Conservation (phyloP, 1,139 yeast genomes). For the Suhomyces yuchorum region DNA sequence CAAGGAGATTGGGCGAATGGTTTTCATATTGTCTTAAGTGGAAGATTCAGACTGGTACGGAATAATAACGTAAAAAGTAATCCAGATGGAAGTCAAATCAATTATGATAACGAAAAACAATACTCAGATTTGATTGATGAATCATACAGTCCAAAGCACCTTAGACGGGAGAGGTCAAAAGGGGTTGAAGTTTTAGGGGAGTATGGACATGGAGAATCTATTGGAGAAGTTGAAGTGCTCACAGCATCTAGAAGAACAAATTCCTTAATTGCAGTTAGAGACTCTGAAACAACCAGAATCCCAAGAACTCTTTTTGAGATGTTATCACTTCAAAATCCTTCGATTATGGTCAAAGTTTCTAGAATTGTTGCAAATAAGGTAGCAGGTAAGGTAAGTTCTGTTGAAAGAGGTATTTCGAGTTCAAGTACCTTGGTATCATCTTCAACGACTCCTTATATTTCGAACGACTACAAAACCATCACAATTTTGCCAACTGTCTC, state of each 20-base stretch:
- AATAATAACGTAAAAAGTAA: slow-evolving; percentile 20
- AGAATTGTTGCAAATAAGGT: slow-evolving; percentile 82
- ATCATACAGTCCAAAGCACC: slow-evolving; percentile 19
- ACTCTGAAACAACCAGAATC: slow-evolving; percentile 89
- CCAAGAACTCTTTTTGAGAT: slow-evolving; percentile 88
- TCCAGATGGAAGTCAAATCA: not conserved
- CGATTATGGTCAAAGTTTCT: slow-evolving; percentile 87
- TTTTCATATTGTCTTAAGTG: slow-evolving; percentile 86
- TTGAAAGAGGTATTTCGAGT: not conserved
- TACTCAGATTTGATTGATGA: slow-evolving; percentile 25
- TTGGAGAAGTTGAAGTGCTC: slow-evolving; percentile 93
- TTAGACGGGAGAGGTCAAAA: slow-evolving; percentile 15
- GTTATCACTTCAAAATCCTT: slow-evolving; percentile 80
- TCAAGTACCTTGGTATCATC: slow-evolving; percentile 22
- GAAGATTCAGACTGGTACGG: slow-evolving; percentile 73
- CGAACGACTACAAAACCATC: slow-evolving; percentile 71
- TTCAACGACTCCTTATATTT: slow-evolving; percentile 33
- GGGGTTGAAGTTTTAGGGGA: slow-evolving; percentile 61
- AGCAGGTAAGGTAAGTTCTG: slow-evolving; percentile 17
- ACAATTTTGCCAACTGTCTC: slow-evolving; percentile 78
- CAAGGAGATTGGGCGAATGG: slow-evolving; percentile 93
- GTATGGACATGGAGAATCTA: slow-evolving; percentile 90
- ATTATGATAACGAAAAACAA: slow-evolving; percentile 17
- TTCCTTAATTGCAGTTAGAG: slow-evolving; percentile 85
- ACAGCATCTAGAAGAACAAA: slow-evolving; percentile 76